Conservation (phyloP, 2,329 filamentous ascomycete species). For the Lasiodiplodia theobromae region DNA sequence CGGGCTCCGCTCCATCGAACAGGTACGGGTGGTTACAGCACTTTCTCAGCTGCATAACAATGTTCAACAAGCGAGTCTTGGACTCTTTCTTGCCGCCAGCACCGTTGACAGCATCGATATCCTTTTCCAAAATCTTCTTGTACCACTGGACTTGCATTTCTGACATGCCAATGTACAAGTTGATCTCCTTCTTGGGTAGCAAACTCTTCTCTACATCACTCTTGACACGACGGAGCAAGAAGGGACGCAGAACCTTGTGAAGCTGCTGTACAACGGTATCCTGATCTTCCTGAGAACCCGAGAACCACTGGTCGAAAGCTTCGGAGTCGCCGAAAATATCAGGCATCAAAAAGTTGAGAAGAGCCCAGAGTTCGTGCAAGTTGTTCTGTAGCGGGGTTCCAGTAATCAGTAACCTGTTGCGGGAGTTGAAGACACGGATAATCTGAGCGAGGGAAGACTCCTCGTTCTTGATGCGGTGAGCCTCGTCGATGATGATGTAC, state of each 20-base stretch:
- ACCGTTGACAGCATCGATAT: conserved; percentile 98
- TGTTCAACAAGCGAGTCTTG: conserved; percentile 95
- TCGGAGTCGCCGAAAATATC: conserved; percentile 97
- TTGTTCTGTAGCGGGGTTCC: conserved; percentile 98
- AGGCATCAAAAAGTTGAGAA: conserved; percentile 96
- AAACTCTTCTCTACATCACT: conserved; percentile 97
- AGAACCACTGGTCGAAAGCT: conserved; percentile 98
- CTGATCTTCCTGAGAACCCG: conserved; percentile 85
- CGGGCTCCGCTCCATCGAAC: conserved; percentile 96
- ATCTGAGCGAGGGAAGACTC: conserved; percentile 96
- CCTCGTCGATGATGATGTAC: conserved; percentile 98
- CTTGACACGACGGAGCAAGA: conserved; percentile 95
- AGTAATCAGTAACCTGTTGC: conserved; percentile 93
- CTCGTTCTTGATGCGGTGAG: conserved; percentile 99
- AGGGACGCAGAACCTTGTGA: conserved; percentile 89
- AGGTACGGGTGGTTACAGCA: conserved; percentile 99
- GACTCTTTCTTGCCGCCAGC: conserved; percentile 96
- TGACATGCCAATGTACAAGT: conserved; percentile 96
- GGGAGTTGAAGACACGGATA: conserved; percentile 93
- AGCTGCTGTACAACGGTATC: conserved; percentile 96
- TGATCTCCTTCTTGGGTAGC: conserved; percentile 95
- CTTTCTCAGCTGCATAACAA: conserved; percentile 98
- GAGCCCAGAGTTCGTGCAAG: conserved; percentile 94
- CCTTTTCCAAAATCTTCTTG: conserved; percentile 97
- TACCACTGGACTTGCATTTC: conserved; percentile 99